Conservation (phyloP, 306 rosid species). For the Dalbergia oliveri region DNA sequence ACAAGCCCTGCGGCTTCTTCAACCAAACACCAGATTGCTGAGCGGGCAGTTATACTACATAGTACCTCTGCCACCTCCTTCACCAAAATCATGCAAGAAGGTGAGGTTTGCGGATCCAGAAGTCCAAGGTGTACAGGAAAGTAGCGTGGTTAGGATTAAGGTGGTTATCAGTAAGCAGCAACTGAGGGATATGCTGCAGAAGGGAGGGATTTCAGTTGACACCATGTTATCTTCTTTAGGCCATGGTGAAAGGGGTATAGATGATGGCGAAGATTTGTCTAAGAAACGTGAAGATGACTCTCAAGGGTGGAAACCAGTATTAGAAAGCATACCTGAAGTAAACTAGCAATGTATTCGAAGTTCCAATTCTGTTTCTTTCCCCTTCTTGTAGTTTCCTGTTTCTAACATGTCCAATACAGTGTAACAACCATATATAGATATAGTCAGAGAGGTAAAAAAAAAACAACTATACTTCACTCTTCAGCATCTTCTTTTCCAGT, state of each 20-base stretch:
- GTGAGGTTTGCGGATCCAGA: slow-evolving; percentile 77
- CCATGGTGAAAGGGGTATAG: slow-evolving; percentile 44
- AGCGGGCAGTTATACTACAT: slow-evolving; percentile 68
- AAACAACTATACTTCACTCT: slow-evolving; percentile 14
- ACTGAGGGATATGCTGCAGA: slow-evolving; percentile 64
- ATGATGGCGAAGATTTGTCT: slow-evolving; percentile 40
- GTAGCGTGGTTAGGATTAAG: slow-evolving; percentile 74
- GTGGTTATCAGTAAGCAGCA: slow-evolving; percentile 76
- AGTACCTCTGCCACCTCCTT: slow-evolving; percentile 52
- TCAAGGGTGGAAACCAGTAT: slow-evolving; percentile 73
- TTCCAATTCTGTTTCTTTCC: slow-evolving; percentile 15
- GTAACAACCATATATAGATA: slow-evolving; percentile 8
- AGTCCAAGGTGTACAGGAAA: slow-evolving; percentile 54
- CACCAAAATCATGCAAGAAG: slow-evolving; percentile 57
- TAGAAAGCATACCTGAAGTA: slow-evolving; percentile 84
- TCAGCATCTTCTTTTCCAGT: slow-evolving; percentile 22
- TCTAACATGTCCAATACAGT: slow-evolving; percentile 13
- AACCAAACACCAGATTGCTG: slow-evolving; percentile 61
- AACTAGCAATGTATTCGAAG: slow-evolving; percentile 51
- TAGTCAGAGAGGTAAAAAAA: not conserved
- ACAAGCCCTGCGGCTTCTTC: slow-evolving; percentile 57
- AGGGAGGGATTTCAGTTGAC: slow-evolving; percentile 65
- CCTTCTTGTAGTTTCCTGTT: slow-evolving; percentile 17
- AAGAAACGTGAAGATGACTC: slow-evolving; percentile 29
- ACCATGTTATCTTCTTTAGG: slow-evolving; percentile 61